Evolutionary conservation across 1,284 basidiomycete genomes (phyloP).

Genomic region (Amylostereum chailletii): DNA sequence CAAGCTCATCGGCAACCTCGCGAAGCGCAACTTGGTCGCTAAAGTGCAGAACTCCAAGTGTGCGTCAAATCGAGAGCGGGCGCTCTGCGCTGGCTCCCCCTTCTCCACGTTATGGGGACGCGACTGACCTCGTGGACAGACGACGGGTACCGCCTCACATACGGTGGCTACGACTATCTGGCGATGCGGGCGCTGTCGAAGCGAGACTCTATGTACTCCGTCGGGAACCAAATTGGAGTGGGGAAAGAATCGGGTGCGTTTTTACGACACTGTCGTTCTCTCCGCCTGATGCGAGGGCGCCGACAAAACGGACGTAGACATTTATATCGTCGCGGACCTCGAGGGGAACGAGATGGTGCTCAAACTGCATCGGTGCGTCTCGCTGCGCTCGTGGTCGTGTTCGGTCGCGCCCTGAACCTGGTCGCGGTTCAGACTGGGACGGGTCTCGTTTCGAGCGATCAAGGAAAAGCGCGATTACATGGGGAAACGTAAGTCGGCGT

Average conservation of each 20-base stretch:
- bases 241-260: conserved; percentile 89
- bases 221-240: conserved; percentile 97
- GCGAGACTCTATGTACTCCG: conserved; percentile 76
- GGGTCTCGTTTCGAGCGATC: conserved; percentile 94
- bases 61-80: conserved; percentile 25
- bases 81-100: background rate
- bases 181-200: conserved; percentile 92
- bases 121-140: conserved; percentile 39
- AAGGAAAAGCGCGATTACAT: conserved; percentile 97
- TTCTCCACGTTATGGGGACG: background rate
- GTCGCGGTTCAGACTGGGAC: conserved; percentile 64
- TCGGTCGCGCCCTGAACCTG: conserved; percentile 1
- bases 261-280: background rate
- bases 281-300: background rate
- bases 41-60: conserved; percentile 90
- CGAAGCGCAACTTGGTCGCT: conserved; percentile 87
- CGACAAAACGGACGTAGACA: conserved; percentile 43
- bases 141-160: conserved; percentile 95
- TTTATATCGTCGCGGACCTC: conserved; percentile 85
- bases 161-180: conserved; percentile 95
- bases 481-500: conserved; percentile 90
- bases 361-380: conserved; percentile 78
- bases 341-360: conserved; percentile 83
- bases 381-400: background rate
- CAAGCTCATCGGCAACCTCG: conserved; percentile 84